Percentiles rank a stretch among this genome's conserved stretches.
phyloP scores from a whole-genome alignment of 108 stramenopile species.

The Nitzschia sp. region DNA sequence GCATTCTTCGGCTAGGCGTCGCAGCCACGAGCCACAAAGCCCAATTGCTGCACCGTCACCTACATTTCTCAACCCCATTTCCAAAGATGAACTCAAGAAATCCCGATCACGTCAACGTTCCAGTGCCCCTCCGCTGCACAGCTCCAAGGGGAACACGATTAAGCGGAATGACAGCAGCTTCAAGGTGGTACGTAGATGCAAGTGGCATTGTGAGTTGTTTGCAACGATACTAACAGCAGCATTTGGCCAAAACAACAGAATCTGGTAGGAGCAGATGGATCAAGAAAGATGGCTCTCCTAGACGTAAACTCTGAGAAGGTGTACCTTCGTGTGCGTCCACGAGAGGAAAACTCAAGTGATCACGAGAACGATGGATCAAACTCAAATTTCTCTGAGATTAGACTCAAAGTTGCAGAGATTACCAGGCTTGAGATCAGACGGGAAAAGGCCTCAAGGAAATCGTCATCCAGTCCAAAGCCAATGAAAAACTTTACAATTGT shows the following conservation, averaged over 20 bases:
- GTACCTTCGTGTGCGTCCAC: conserved; percentile 30
- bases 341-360: conserved; percentile 17
- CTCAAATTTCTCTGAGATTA: conserved; percentile 23
- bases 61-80: conserved; percentile 20
- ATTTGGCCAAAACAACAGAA: background rate
- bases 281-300: background rate
- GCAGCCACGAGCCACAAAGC: background rate
- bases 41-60: conserved; percentile 2
- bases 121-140: conserved; percentile 1
- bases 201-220: background rate
- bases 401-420: conserved; percentile 27
- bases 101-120: conserved; percentile 7
- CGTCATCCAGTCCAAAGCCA: background rate
- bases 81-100: conserved; percentile 23
- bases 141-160: background rate
- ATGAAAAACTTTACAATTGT: conserved; percentile 23
- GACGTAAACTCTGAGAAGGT: conserved; percentile 26
- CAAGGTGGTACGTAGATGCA: background rate
- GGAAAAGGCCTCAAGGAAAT: conserved; percentile 3
- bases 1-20: background rate
- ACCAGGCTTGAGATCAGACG: conserved; percentile 22
- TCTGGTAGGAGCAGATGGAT: conserved; percentile 7
- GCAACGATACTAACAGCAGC: background rate
- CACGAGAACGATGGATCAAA: conserved; percentile 29
- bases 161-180: background rate